These are phyloP conservation scores for Arthrobotrys pseudoclavata DNA, from an alignment of 2,329 filamentous ascomycete species.

Conservation along the genomic window DNA sequence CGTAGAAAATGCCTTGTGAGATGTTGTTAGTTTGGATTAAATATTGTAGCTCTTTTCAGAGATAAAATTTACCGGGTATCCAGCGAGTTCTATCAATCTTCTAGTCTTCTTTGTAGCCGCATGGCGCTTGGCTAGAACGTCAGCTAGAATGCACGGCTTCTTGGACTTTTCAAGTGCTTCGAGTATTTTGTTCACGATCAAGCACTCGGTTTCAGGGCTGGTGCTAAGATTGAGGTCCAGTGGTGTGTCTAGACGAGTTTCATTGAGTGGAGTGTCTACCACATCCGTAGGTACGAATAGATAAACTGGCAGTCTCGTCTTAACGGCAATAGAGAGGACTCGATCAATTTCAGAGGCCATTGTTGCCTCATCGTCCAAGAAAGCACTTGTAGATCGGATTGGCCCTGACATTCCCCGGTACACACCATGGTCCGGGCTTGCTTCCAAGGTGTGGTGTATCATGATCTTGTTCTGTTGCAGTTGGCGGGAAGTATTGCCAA, in stretches of 20 bases:
- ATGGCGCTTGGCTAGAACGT: slow-evolving; percentile 65
- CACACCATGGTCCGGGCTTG: slow-evolving; percentile 64
- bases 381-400: slow-evolving; percentile 64
- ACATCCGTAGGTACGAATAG: slow-evolving; percentile 72
- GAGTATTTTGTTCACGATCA: slow-evolving; percentile 66
- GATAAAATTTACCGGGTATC: slow-evolving; percentile 41
- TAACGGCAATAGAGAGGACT: slow-evolving; percentile 69
- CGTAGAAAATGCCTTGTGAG: slow-evolving; percentile 47
- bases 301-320: slow-evolving; percentile 72
- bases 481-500: slow-evolving; percentile 70
- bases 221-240: slow-evolving; percentile 62
- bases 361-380: slow-evolving; percentile 68
- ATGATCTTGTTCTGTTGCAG: slow-evolving; percentile 68
- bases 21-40: background rate
- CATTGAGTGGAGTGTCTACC: slow-evolving; percentile 66
- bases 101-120: slow-evolving; percentile 43
- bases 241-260: slow-evolving; percentile 64
- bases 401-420: slow-evolving; percentile 63
- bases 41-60: background rate
- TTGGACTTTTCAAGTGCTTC: slow-evolving; percentile 68
- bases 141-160: slow-evolving; percentile 70
- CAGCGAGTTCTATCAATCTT: slow-evolving; percentile 41
- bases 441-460: slow-evolving; percentile 73
- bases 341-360: slow-evolving; percentile 71
- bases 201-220: slow-evolving; percentile 62